phyloP scores from a whole-genome alignment of 768 basidiomycete species.

The Fomitopsis pulvina region DNA sequence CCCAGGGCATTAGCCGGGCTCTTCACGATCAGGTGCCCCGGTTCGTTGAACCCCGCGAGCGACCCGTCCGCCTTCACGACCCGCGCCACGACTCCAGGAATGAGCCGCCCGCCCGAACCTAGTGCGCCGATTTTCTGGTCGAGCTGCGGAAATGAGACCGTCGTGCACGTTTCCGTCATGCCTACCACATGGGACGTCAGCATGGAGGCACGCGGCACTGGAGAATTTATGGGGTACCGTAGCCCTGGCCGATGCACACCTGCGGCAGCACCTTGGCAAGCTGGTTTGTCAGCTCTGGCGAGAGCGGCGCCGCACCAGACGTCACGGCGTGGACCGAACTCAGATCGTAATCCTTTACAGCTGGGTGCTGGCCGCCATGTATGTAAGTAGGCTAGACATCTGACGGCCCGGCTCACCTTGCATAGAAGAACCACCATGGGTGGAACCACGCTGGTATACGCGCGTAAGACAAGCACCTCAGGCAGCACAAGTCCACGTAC shows the following conservation, averaged over 20 bases:
- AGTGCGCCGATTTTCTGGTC: slow-evolving; percentile 38
- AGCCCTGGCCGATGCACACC: slow-evolving; percentile 15
- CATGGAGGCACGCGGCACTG: slow-evolving; percentile 13
- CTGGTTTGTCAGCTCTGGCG: slow-evolving; percentile 39
- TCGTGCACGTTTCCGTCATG: slow-evolving; percentile 57
- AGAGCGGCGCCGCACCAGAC: slow-evolving; percentile 54
- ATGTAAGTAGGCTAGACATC: background rate
- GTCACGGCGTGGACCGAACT: slow-evolving; percentile 40
- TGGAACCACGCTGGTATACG: slow-evolving; percentile 2
- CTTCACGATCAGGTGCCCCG: slow-evolving; percentile 54
- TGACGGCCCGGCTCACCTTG: slow-evolving; percentile 20
- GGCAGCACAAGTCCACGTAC: background rate
- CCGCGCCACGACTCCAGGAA: slow-evolving; percentile 51
- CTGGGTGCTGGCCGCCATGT: slow-evolving; percentile 36
- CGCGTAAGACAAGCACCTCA: background rate
- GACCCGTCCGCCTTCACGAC: slow-evolving; percentile 54
- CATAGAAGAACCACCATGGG: slow-evolving; percentile 26
- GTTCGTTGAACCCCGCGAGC: slow-evolving; percentile 48
- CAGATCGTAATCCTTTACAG: slow-evolving; percentile 43
- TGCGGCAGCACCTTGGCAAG: slow-evolving; percentile 21
- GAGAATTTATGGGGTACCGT: slow-evolving; percentile 4
- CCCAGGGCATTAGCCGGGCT: slow-evolving; percentile 55
- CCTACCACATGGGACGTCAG: slow-evolving; percentile 27
- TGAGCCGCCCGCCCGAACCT: slow-evolving; percentile 51
- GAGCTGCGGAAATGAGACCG: slow-evolving; percentile 40